Conservation (phyloP, 2,329 filamentous ascomycete genomes). For the Fusarium musae region DNA sequence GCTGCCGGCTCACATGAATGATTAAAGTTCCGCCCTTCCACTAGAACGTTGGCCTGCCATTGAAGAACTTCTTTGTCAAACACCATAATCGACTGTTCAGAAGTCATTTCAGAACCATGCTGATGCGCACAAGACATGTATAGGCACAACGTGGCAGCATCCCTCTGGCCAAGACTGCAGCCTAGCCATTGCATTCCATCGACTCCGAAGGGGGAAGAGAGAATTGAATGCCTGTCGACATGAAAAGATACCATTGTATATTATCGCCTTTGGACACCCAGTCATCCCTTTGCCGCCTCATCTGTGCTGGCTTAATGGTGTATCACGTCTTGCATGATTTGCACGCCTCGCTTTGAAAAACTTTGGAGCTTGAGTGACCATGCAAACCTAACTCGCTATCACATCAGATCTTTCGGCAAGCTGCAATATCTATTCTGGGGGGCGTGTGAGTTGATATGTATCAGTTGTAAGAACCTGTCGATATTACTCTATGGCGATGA, state of each 20-base stretch:
- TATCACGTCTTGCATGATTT: conserved; percentile 10
- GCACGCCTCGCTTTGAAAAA: conserved; percentile 16
- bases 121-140: conserved; percentile 31
- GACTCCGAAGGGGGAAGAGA: conserved; percentile 23
- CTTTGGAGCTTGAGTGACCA: conserved; percentile 19
- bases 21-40: conserved; percentile 24
- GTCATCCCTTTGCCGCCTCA: conserved; percentile 35
- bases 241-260: conserved; percentile 21
- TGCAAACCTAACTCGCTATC: conserved; percentile 32
- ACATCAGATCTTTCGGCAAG: conserved; percentile 24
- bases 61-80: conserved; percentile 23
- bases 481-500: not conserved
- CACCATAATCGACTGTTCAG: conserved; percentile 27
- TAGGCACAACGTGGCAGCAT: conserved; percentile 45
- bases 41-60: conserved; percentile 9
- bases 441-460: not conserved
- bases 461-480: not conserved
- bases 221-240: conserved; percentile 9
- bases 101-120: conserved; percentile 28
- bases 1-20: conserved; percentile 50
- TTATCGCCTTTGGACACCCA: conserved; percentile 29
- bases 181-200: conserved; percentile 30
- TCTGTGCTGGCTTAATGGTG: conserved; percentile 10
- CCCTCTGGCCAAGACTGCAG: conserved; percentile 22
- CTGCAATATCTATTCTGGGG: conserved; percentile 5